These are phyloP conservation scores for Nevesoporus exiguus DNA, from an alignment of 768 basidiomycete species.

Conservation along the genomic window DNA sequence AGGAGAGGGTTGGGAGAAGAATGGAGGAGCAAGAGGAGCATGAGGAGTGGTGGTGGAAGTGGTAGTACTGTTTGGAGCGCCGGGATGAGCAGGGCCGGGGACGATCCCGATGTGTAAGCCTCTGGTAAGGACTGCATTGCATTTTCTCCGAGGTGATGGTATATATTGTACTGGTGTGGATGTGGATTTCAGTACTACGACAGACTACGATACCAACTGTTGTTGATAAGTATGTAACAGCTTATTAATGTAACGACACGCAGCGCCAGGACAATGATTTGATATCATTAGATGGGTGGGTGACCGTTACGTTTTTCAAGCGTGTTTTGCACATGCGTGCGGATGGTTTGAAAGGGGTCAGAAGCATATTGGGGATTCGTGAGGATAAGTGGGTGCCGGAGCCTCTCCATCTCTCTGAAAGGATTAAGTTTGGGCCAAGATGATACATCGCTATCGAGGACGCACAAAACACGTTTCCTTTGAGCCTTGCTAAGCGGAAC, in stretches of 20 bases:
- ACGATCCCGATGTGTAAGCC: slow-evolving; percentile 37
- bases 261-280: neutral
- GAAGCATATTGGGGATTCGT: slow-evolving; percentile 59
- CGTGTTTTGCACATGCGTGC: slow-evolving; percentile 77
- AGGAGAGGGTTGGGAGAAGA: slow-evolving; percentile 44
- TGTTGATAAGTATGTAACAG: slow-evolving; percentile 21
- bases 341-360: slow-evolving; percentile 76
- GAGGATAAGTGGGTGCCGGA: slow-evolving; percentile 68
- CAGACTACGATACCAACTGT: slow-evolving; percentile 19
- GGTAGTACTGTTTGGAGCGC: slow-evolving; percentile 87
- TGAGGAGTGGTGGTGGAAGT: slow-evolving; percentile 55
- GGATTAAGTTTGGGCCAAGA: neutral
- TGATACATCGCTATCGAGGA: slow-evolving; percentile 10
- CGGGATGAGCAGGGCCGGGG: slow-evolving; percentile 66
- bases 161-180: slow-evolving; percentile 14
- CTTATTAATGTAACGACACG: slow-evolving; percentile 17
- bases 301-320: slow-evolving; percentile 48
- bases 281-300: neutral
- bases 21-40: slow-evolving; percentile 52
- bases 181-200: slow-evolving; percentile 23
- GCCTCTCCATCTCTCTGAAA: slow-evolving; percentile 58
- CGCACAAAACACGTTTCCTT: slow-evolving; percentile 67
- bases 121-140: neutral
- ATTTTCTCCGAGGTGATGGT: slow-evolving; percentile 4
- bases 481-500: slow-evolving; percentile 58